Base-by-base conservation (phyloP, 2,329 filamentous ascomycete species). In the Sordariomycetes sp. region DNA sequence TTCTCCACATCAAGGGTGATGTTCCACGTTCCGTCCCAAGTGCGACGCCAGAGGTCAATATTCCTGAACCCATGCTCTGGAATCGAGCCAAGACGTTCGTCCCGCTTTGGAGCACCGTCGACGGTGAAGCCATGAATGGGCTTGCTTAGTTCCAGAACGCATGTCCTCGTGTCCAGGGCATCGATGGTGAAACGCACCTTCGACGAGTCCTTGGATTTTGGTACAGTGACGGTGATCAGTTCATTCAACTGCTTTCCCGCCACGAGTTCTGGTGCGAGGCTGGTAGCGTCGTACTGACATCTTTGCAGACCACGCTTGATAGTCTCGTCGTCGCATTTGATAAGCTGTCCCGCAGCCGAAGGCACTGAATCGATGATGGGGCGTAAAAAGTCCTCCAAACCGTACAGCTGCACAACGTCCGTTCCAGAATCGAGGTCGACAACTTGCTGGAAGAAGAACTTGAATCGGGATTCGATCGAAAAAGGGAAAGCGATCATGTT, bases 401-500 rank as follows among this genome's bases (percentile, higher is more conserved):
- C 87, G 1, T 68, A 70, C 8, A 94, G 63, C 21, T 75, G 76
- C 26, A 88, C 82, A 3, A 61, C 65, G 43, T 86, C 86, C 11
- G 68, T 61, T n/a, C 79, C 79, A 4, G 69, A 75, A 43, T 85
- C 82, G 8, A 94, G 70, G 44, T 94, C 75, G 31, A 95, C 66
- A 8, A 74, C 73, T 53, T 98, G 88, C 32, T 84, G 66, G 55
- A 96, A 95, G 57, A 79, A 93, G 31, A 90, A 69, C 57, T 96
- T 96, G 55, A 94, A 76, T 24, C 86, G 75, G 51, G 79, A 83
- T 39, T 77, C 70, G 16, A 73, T 62, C 1, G 86, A 92, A 58
- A 96, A 96, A 0, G 92, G 92, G 55, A 94, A 95, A 2, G 84
- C 85, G 3, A 75, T 61, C 5, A 95, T 72, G 50, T 93, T 94